phyloP scores from a whole-genome alignment of 306 rosid genomes.

The Citrullus mucosospermus region DNA sequence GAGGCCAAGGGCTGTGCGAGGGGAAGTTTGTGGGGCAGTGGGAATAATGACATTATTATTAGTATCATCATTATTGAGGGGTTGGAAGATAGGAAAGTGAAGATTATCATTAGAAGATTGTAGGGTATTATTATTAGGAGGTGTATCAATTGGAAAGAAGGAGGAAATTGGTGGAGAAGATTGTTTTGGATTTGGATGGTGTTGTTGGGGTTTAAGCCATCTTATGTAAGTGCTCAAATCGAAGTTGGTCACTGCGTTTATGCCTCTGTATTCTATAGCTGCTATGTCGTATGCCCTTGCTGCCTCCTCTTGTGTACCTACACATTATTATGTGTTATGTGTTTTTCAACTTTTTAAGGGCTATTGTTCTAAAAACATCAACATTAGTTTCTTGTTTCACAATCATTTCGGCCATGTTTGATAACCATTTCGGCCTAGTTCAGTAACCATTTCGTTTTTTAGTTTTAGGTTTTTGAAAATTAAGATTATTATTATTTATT shows the following conservation, averaged over 20 bases:
- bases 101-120: not conserved
- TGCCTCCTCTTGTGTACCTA: slow-evolving; percentile 41
- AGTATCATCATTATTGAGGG: not conserved
- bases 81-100: not conserved
- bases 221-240: slow-evolving; percentile 35
- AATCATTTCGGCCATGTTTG: too few relatives aligned
- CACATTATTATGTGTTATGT: too few relatives aligned
- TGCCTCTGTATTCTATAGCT: slow-evolving; percentile 36
- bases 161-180: not conserved
- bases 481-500: too few relatives aligned
- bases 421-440: too few relatives aligned
- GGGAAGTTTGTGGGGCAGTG: slow-evolving; percentile 8
- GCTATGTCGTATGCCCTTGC: slow-evolving; percentile 41
- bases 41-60: not conserved
- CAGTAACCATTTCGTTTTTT: too few relatives aligned
- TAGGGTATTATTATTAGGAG: not conserved
- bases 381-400: too few relatives aligned
- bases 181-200: not conserved
- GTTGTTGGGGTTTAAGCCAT: slow-evolving; percentile 25
- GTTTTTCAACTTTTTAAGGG: too few relatives aligned
- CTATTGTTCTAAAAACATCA: too few relatives aligned
- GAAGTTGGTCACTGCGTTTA: slow-evolving; percentile 34
- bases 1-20: slow-evolving; percentile 68
- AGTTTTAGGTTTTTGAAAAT: too few relatives aligned
- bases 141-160: not conserved